Evolutionary conservation across 352 stramenopile genomes (phyloP).

Genomic region (Globisporangium uncinulatum): DNA sequence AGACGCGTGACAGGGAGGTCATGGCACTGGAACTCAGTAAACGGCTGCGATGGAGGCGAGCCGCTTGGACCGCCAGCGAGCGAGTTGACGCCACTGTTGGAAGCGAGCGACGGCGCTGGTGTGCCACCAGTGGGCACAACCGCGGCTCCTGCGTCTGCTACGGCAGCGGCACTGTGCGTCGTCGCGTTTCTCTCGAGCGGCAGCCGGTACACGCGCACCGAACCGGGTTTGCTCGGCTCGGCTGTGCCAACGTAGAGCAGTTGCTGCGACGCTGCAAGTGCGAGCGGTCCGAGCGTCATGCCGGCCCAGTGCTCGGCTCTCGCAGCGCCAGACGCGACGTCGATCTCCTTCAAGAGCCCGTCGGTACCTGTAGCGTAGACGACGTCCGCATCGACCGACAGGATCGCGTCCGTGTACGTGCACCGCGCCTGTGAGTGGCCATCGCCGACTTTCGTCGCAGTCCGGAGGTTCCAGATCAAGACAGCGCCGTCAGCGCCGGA

Average conservation of each 20-base stretch:
- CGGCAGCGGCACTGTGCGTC: background rate
- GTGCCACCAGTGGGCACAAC: constrained; percentile 1
- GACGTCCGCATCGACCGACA: constrained; percentile 56
- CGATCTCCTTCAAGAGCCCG: constrained; percentile 86
- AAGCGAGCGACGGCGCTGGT: constrained; percentile 4
- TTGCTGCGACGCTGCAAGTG: constrained; percentile 80
- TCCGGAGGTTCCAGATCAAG: constrained; percentile 71
- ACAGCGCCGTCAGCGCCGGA: constrained; percentile 75
- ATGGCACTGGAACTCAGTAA: constrained; percentile 73
- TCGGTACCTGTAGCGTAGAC: constrained; percentile 91
- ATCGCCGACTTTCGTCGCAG: constrained; percentile 68
- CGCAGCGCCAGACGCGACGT: constrained; percentile 58
- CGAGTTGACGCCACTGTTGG: constrained; percentile 11
- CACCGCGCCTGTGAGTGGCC: constrained; percentile 73
- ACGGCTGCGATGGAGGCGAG: constrained; percentile 20
- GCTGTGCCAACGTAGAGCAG: constrained; percentile 86
- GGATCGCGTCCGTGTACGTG: constrained; percentile 57
- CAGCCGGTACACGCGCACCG: constrained; percentile 65
- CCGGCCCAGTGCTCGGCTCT: constrained; percentile 56
- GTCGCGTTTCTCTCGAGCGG: constrained; percentile 53
- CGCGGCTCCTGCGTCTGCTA: background rate
- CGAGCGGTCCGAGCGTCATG: constrained; percentile 66
- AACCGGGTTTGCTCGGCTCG: constrained; percentile 63
- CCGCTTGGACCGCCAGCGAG: constrained; percentile 12
- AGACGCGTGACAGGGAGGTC: constrained; percentile 71